Evolutionary conservation across 306 rosid species (phyloP).

Genomic region (Acacia acuminata): DNA sequence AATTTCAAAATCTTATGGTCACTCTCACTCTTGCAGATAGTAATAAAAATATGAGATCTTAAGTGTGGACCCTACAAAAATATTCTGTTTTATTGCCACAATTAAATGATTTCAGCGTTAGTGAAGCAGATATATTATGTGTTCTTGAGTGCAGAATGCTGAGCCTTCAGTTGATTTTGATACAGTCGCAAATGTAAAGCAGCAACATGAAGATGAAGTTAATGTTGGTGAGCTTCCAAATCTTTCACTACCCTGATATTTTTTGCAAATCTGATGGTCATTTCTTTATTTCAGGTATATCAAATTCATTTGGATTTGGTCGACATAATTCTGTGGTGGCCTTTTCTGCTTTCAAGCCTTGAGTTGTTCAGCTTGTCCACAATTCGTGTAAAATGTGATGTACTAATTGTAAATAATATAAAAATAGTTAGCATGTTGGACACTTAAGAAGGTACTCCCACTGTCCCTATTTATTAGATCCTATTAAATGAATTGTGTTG

Average conservation of each 20-base stretch:
- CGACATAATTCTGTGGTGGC: conserved; percentile 98
- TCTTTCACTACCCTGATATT: conserved; percentile 15
- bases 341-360: conserved; percentile 88
- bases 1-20: neutral
- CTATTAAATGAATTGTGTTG: too few species aligned
- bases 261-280: conserved; percentile 13
- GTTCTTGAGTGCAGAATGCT: conserved; percentile 64
- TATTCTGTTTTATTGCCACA: neutral
- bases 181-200: conserved; percentile 77
- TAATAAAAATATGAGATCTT: neutral
- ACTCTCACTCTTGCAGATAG: neutral
- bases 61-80: neutral
- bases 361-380: conserved; percentile 43
- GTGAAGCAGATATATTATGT: neutral
- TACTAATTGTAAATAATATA: too few species aligned
- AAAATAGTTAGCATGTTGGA: too few species aligned
- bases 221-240: conserved; percentile 78
- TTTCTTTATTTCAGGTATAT: conserved; percentile 61
- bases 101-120: conserved; percentile 8
- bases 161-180: conserved; percentile 96
- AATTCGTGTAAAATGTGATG: conserved; percentile 41
- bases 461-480: too few species aligned
- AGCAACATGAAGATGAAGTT: conserved; percentile 89
- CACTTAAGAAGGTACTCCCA: too few species aligned
- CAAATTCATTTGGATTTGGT: conserved; percentile 96